Base-by-base conservation (phyloP, 108 stramenopile species). In the Skeletonema grethae region DNA sequence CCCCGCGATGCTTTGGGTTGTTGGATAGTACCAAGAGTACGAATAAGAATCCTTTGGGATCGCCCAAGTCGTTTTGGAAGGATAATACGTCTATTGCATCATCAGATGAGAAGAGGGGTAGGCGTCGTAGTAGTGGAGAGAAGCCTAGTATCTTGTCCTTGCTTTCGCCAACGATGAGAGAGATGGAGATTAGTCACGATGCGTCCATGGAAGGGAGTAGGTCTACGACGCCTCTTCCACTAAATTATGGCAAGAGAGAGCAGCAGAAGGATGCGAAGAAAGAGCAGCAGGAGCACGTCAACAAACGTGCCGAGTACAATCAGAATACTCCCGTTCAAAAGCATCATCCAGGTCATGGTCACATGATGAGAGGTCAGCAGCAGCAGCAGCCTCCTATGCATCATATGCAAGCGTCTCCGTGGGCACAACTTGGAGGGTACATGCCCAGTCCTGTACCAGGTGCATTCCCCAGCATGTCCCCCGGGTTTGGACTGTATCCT, bases 211-310 rank as follows among this genome's bases (percentile, higher is more conserved):
- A 76, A 18, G 84, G 86, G 61, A 83, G 25, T 25, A 34, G 83
- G 60, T 79, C 89, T 15, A 82, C 88, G 13, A 88, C 88, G 11
- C 92, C 92, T 4, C 66, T 94, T 7, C 92, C 92, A 7, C 65
- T 87, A 9, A 85, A 83, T 73, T 89, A 87, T 61, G 76, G 71
- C 22, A 50, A 78, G 50, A 48, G 46, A 1, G 46, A 48, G 16
- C 46, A 18, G 46, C 46, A 48, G 46, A 53, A 53, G 22, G 50
- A 53, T 15, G 22, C 0, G 0, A 22, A 53, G 20, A 22, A 53
- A n/a, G 50, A 53, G 50, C 15, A 53, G 50, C 15, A 22, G 50
- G 22, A 53, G 18, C 50, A 53, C 0, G 50, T 53, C 22, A 53
- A 53, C 50, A 53, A 53, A 22, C 8, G 6, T 53, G 50, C 50